Conservation (phyloP, 805 yeast genomes). For the Candida pseudofarinosa region DNA sequence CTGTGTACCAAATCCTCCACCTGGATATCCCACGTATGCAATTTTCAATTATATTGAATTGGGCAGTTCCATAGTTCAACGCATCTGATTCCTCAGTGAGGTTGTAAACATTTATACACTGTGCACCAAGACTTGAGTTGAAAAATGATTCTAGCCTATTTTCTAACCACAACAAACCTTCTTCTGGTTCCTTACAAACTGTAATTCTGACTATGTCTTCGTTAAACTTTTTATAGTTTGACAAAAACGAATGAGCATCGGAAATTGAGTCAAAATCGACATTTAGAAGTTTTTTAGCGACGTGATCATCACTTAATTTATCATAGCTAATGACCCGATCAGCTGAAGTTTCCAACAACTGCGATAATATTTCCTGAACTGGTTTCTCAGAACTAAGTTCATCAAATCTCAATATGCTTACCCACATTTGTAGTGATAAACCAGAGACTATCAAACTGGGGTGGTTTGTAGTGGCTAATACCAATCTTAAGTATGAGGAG, state of each 20-base stretch:
- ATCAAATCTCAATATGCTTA: conserved; percentile 79
- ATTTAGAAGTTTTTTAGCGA: conserved; percentile 64
- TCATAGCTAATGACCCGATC: conserved; percentile 73
- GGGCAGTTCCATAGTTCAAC: conserved; percentile 72
- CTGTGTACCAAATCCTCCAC: conserved; percentile 90
- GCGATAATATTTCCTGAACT: conserved; percentile 56
- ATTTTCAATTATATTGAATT: conserved; percentile 82
- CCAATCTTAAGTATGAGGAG: conserved; percentile 64
- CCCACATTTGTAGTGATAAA: conserved; percentile 90
- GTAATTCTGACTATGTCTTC: conserved; percentile 89
- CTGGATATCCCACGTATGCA: conserved; percentile 88
- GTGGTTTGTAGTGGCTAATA: conserved; percentile 76
- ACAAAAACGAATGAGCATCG: conserved; percentile 71
- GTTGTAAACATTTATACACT: conserved; percentile 52
- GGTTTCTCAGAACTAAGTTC: conserved; percentile 57
- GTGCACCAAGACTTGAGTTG: conserved; percentile 61
- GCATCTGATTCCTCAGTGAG: conserved; percentile 62
- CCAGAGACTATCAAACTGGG: conserved; percentile 89
- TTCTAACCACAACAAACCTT: conserved; percentile 79
- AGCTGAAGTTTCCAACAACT: conserved; percentile 70
- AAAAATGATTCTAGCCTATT: conserved; percentile 68
- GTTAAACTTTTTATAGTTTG: conserved; percentile 74
- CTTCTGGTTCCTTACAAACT: conserved; percentile 80
- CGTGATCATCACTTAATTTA: conserved; percentile 60
- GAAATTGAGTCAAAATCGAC: conserved; percentile 85